Conservation (phyloP, 106 monocot genomes). For the Dioscorea alata region DNA sequence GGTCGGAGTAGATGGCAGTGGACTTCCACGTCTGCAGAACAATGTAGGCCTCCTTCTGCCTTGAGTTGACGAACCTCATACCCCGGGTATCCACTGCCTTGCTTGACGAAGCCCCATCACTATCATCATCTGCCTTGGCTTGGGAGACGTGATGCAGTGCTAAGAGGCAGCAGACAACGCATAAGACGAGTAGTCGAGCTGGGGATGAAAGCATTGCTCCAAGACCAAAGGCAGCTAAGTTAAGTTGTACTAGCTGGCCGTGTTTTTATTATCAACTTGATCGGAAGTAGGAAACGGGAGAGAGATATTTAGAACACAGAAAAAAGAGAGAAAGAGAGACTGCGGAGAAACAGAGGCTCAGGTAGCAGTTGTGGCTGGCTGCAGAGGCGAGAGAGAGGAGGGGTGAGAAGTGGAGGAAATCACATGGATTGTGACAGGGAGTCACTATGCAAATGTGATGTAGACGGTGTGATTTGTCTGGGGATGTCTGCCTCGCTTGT, state of each 20-base stretch:
- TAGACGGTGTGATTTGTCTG: no score
- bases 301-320: not conserved
- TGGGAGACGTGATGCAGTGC: not conserved
- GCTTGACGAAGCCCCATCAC: not conserved
- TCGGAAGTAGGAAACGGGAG: not conserved
- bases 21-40: slow-evolving; percentile 50
- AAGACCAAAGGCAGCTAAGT: no score
- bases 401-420: not conserved
- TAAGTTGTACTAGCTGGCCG: not conserved
- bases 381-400: no score
- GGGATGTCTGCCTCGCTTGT: no score
- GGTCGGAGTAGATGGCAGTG: slow-evolving; percentile 67
- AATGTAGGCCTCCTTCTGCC: slow-evolving; percentile 30
- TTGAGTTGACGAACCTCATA: slow-evolving; percentile 20
- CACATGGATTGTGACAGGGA: not conserved
- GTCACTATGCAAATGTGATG: no score
- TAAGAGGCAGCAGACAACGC: not conserved
- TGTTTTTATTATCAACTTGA: not conserved
- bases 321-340: no score
- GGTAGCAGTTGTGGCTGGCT: no score
- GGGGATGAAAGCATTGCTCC: not conserved
- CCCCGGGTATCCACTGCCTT: slow-evolving; percentile 1
- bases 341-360: no score
- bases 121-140: not conserved
- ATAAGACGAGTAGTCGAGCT: not conserved